Base-by-base conservation (phyloP, 768 basidiomycete species). In the Tubosaeta brunneosetosa region DNA sequence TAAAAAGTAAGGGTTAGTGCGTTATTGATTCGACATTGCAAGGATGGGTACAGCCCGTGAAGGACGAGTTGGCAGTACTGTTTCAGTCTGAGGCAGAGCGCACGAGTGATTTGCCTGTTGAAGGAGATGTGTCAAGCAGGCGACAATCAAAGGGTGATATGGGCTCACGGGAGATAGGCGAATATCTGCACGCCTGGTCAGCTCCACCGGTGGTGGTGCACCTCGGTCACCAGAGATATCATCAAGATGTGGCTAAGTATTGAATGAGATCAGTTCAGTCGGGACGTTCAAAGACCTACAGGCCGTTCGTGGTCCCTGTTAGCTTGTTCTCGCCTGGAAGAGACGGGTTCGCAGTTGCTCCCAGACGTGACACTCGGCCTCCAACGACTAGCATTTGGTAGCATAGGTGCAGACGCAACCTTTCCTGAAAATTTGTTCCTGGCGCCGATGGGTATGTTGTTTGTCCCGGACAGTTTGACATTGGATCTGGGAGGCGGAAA, bases 401-500 rank as follows among this genome's bases (percentile, higher is more conserved):
- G 42, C 27, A 43, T 17, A 6, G 34, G 17, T 6, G 44, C 48
- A 25, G 43, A 36, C 6, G 52, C 43, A 3, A 40, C 46, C 19
- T 50, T 61, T 27, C 44, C 31, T 6, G 52, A n/a, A 53, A 65
- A 63, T 17, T 63, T 71, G 45, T 52, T 62, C 43, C 66, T 56
- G 7, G 51, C 48, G 16, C 69, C 69, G 26, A 69, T 68, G 14
- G 68, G 68, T 47, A 53, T 62, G 29, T 61, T 70, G 50, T 71
- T 70, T 22, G 68, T 68, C 22, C 68, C 68, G 3, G 68, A 70
- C 9, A 70, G 34, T 25, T 64, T 67, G 25, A 64, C 17, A 13
- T 53, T 61, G 14, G 64, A 53, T 31, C 58, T 64, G 26, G 50
- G 34, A 14, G 50, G 53, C 9, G 47, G 49, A 6, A 48, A 36